Percentiles rank a stretch among this genome's conserved stretches.
Conservation (phyloP, 176 grass and related monocot genomes). For the Triticum monococcum region DNA sequence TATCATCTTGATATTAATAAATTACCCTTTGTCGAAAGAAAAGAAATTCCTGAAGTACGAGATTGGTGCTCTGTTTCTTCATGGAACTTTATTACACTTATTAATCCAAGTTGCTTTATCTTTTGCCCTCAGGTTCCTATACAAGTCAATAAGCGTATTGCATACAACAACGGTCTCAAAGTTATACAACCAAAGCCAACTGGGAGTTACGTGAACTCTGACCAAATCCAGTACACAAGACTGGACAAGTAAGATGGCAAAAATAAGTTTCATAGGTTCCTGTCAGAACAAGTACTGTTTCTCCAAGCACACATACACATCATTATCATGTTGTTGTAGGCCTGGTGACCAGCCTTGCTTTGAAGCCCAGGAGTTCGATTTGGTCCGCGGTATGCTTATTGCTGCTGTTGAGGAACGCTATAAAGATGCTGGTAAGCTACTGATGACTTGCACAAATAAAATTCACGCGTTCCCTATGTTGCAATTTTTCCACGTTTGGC, state of each 20-base stretch:
- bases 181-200: conserved; percentile 58
- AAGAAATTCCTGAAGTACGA: not conserved
- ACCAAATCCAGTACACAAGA: conserved; percentile 47
- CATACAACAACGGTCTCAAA: conserved; percentile 82
- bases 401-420: conserved; percentile 92
- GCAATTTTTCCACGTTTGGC: not conserved
- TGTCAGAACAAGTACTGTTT: not conserved
- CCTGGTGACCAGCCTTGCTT: conserved; percentile 54
- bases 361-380: conserved; percentile 72
- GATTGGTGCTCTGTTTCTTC: conserved; percentile 13
- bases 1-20: no score
- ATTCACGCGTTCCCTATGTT: not conserved
- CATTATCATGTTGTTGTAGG: conserved; percentile 42
- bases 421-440: conserved; percentile 80
- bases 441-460: not conserved
- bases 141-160: conserved; percentile 86
- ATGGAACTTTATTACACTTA: conserved; percentile 15
- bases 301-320: not conserved
- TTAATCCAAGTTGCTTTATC: not conserved
- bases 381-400: conserved; percentile 82
- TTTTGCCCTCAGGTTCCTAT: conserved; percentile 68
- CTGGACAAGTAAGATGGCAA: conserved; percentile 55
- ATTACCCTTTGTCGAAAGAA: no score
- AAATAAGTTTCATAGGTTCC: not conserved
- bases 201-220: conserved; percentile 25